Evolutionary conservation across 108 stramenopile species (phyloP), one percentile per base, ranked within the genome.

Genomic region (Nitzschia putrida): DNA sequence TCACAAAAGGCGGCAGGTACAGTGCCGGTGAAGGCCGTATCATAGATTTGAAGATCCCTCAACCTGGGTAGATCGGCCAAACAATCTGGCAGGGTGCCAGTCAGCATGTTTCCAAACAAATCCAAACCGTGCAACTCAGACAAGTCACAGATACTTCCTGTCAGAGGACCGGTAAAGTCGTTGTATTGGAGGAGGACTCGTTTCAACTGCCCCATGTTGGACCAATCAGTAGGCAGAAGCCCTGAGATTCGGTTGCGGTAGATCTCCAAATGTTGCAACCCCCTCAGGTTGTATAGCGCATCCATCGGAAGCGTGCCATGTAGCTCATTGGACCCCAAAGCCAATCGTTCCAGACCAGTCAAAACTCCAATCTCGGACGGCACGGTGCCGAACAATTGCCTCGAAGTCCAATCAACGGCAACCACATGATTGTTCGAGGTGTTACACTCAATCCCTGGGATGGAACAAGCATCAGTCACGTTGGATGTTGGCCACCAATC

Each of bases 341-440:
- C 11, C 26, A 70, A 38, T 1, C 49, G 24, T 16, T 59, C 58
- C 44, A 70, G 18, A 13, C 10, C 11, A 3, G 41, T 39, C 58
- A 70, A 50, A 4, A 26, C n/a, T 29, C 57, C 57, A 58, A 70
- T 50, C 12, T 58, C 57, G 8, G 69, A 34, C 3, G 69, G 69
- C 9, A 70, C 50, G 8, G 29, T 70, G 22, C 64, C 64, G 18
- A 23, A 24, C 44, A 63, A 22, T 21, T 63, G 14, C 8, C 21
- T 13, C 0, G 44, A 26, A 8, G 42, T 44, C 42, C 42, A 63
- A 47, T 63, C 44, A 4, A 63, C 3, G 43, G 61, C 4, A 24
- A 44, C 18, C 4, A 63, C 61, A 63, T 45, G 44, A 5, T 16
- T 18, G 18, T 49, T 2, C n/a, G 47, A 49, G 3, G 47, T 3